These are phyloP conservation scores for Leishmania turanica DNA, from an alignment of 208 protist genomes.

Conservation along the genomic window DNA sequence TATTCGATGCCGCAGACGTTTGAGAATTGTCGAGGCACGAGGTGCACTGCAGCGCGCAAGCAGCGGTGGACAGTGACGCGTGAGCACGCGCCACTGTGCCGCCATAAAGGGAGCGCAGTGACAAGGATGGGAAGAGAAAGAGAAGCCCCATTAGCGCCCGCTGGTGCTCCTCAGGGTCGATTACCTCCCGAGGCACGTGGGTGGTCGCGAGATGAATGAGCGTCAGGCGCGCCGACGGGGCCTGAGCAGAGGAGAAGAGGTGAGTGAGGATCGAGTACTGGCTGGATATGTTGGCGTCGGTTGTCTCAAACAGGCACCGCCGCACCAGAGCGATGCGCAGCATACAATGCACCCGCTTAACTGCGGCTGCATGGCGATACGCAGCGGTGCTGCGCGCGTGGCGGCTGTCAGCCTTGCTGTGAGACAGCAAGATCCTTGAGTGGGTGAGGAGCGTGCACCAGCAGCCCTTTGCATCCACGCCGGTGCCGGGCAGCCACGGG, in stretches of 20 bases:
- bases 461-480: slow-evolving; percentile 21
- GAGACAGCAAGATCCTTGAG: slow-evolving; percentile 1
- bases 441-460: slow-evolving; percentile 25
- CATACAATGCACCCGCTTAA: slow-evolving; percentile 12
- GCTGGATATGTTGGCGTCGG: slow-evolving; percentile 8
- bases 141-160: slow-evolving; percentile 16
- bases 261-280: slow-evolving; percentile 29
- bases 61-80: neutral
- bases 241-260: slow-evolving; percentile 2
- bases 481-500: slow-evolving; percentile 19
- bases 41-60: neutral
- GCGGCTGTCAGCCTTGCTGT: neutral
- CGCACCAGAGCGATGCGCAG: slow-evolving; percentile 13
- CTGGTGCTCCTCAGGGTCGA: neutral
- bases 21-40: neutral
- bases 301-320: slow-evolving; percentile 7
- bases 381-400: neutral
- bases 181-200: neutral
- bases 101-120: slow-evolving; percentile 3
- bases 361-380: neutral
- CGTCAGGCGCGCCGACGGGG: slow-evolving; percentile 5
- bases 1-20: neutral
- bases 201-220: slow-evolving; percentile 16
- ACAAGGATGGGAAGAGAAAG: slow-evolving; percentile 12
- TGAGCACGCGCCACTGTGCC: neutral